These are phyloP conservation scores for Talaromyces pinophilus DNA, from an alignment of 2,329 filamentous ascomycete genomes.

Conservation along the genomic window DNA sequence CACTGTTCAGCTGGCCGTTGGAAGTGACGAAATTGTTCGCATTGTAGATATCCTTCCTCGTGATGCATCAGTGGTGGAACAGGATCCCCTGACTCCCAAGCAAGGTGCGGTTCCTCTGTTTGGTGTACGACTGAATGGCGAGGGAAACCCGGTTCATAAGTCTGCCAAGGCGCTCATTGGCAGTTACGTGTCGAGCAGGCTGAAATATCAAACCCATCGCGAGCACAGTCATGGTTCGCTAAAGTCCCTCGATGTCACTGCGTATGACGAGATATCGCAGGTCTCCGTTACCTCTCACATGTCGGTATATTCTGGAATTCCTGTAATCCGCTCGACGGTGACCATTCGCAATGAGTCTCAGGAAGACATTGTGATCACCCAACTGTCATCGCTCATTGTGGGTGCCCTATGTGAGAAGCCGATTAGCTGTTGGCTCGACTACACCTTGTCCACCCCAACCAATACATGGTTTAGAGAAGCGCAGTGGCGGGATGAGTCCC, in stretches of 20 bases:
- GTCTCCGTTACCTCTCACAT: slow-evolving; percentile 29
- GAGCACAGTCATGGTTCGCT: slow-evolving; percentile 5
- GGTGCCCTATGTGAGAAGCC: slow-evolving; percentile 28
- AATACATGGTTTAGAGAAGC: slow-evolving; percentile 41
- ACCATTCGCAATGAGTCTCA: slow-evolving; percentile 28
- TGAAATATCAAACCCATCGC: slow-evolving; percentile 30
- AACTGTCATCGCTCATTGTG: slow-evolving; percentile 30
- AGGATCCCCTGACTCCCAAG: not conserved
- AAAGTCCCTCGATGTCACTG: not conserved
- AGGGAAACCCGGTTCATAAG: slow-evolving; percentile 30
- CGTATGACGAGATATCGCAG: slow-evolving; percentile 24
- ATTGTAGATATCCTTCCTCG: not conserved
- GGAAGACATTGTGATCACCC: slow-evolving; percentile 25
- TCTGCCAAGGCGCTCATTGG: slow-evolving; percentile 32
- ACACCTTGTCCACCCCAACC: slow-evolving; percentile 28
- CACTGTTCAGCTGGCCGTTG: not conserved
- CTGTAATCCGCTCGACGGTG: slow-evolving; percentile 27
- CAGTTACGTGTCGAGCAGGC: slow-evolving; percentile 28
- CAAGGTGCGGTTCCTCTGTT: slow-evolving; percentile 25
- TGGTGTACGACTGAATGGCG: slow-evolving; percentile 30
- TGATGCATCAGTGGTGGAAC: not conserved
- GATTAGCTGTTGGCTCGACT: slow-evolving; percentile 30
- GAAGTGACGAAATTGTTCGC: not conserved
- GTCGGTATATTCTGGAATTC: slow-evolving; percentile 25
- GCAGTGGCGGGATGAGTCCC: slow-evolving; percentile 33